phyloP scores from a whole-genome alignment of 2,329 filamentous ascomycete genomes.

The Diplodia mutila region DNA sequence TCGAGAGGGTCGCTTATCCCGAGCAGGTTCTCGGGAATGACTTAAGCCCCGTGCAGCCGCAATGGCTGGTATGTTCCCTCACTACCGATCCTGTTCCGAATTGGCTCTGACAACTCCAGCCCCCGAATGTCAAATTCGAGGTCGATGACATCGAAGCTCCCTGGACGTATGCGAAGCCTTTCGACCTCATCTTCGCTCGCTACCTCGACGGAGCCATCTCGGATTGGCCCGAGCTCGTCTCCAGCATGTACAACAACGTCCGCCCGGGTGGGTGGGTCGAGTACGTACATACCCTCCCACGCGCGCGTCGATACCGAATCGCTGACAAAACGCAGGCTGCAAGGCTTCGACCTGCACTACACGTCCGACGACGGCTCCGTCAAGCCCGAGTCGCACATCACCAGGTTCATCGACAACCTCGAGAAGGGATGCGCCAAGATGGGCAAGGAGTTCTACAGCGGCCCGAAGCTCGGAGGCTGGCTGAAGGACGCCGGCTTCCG shows the following conservation, averaged over 20 bases:
- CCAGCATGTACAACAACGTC: slow-evolving; percentile 40
- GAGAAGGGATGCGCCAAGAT: slow-evolving; percentile 4
- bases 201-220: slow-evolving; percentile 56
- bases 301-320: too few relatives aligned
- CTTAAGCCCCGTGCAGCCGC: slow-evolving; percentile 55
- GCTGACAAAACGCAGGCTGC: slow-evolving; percentile 34
- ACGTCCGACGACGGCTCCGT: slow-evolving; percentile 43
- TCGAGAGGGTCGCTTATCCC: neutral
- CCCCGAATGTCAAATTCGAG: slow-evolving; percentile 63
- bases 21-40: slow-evolving; percentile 39
- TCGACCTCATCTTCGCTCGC: slow-evolving; percentile 61
- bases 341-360: slow-evolving; percentile 50
- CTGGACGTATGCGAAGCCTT: slow-evolving; percentile 58
- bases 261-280: slow-evolving; percentile 56
- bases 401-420: neutral
- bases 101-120: slow-evolving; percentile 32
- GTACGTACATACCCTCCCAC: neutral
- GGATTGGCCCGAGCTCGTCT: slow-evolving; percentile 57
- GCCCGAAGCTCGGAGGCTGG: slow-evolving; percentile 42
- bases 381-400: slow-evolving; percentile 21
- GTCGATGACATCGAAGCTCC: slow-evolving; percentile 65
- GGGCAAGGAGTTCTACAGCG: slow-evolving; percentile 30
- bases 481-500: slow-evolving; percentile 47
- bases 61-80: slow-evolving; percentile 20
- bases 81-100: too few relatives aligned